Evolutionary conservation across 2,329 filamentous ascomycete genomes (phyloP).

Genomic region (Colletotrichum zoysiae): DNA sequence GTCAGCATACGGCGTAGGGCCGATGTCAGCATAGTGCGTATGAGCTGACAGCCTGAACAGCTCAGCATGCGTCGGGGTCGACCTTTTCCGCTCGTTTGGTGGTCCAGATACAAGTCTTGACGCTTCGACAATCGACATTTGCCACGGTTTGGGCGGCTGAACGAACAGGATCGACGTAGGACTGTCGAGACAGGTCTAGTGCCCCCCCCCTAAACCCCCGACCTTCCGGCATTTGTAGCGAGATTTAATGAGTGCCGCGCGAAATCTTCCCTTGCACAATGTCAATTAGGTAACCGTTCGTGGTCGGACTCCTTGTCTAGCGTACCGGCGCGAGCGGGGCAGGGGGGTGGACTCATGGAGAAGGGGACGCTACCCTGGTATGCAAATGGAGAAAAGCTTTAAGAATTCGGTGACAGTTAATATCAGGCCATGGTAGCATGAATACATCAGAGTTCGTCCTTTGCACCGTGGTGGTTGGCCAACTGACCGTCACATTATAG

Average conservation of each 20-base stretch:
- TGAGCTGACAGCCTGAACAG: constrained; percentile 5
- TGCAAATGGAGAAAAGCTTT: neutral
- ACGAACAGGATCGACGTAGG: constrained; percentile 12
- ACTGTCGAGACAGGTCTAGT: constrained; percentile 23
- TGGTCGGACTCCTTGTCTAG: constrained; percentile 3
- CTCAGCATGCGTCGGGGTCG: neutral
- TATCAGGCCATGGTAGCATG: constrained; percentile 8
- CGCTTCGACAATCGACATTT: neutral
- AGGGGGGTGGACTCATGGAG: neutral
- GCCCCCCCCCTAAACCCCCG: neutral
- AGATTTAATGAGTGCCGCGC: constrained; percentile 13
- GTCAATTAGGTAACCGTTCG: neutral
- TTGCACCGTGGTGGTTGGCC: neutral
- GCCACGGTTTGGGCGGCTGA: neutral
- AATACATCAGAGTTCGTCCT: neutral
- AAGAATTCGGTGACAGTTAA: constrained; percentile 18
- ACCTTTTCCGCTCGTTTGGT: neutral
- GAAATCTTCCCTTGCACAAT: neutral
- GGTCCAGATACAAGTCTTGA: neutral
- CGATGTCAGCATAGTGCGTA: neutral
- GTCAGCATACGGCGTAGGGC: neutral
- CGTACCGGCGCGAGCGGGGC: constrained; percentile 14
- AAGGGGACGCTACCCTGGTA: neutral
- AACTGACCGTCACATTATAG: neutral
- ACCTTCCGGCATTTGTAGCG: constrained; percentile 22